phyloP scores from a whole-genome alignment of 2,329 filamentous ascomycete species.

The Chaetomium strumarium region DNA sequence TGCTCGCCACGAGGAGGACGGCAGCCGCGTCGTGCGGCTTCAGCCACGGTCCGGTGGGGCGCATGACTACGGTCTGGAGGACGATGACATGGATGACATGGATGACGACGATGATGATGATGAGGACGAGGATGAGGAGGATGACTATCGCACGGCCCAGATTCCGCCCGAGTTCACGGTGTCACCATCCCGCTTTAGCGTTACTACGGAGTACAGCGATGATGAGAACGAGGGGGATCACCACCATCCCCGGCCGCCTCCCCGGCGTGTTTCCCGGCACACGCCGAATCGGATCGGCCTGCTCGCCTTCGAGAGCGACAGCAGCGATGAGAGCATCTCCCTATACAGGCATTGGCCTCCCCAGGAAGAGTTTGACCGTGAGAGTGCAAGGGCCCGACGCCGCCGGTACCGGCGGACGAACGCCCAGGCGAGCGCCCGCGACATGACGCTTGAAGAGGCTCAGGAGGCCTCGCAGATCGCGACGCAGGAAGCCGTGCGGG shows the following conservation, averaged over 20 bases:
- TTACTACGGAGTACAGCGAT: constrained; percentile 56
- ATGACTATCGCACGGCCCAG: constrained; percentile 45
- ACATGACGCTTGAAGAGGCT: constrained; percentile 34
- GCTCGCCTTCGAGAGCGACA: constrained; percentile 49
- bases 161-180: constrained; percentile 51
- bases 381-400: background rate
- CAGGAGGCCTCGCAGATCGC: constrained; percentile 46
- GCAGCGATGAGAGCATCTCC: constrained; percentile 33
- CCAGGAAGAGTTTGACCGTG: constrained; percentile 13
- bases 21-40: constrained; percentile 41
- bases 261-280: constrained; percentile 27
- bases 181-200: constrained; percentile 44
- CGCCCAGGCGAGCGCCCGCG: constrained; percentile 22
- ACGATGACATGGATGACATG: constrained; percentile 28
- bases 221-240: constrained; percentile 45
- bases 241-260: constrained; percentile 16
- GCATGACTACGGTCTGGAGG: constrained; percentile 35
- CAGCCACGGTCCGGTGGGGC: constrained; percentile 41
- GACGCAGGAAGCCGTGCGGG: constrained; percentile 51
- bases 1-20: constrained; percentile 47
- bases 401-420: background rate
- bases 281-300: constrained; percentile 48
- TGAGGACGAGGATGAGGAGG: constrained; percentile 32
- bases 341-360: constrained; percentile 13
- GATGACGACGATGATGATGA: constrained; percentile 26